phyloP scores from a whole-genome alignment of 768 basidiomycete species.

The Harrya chromipes region DNA sequence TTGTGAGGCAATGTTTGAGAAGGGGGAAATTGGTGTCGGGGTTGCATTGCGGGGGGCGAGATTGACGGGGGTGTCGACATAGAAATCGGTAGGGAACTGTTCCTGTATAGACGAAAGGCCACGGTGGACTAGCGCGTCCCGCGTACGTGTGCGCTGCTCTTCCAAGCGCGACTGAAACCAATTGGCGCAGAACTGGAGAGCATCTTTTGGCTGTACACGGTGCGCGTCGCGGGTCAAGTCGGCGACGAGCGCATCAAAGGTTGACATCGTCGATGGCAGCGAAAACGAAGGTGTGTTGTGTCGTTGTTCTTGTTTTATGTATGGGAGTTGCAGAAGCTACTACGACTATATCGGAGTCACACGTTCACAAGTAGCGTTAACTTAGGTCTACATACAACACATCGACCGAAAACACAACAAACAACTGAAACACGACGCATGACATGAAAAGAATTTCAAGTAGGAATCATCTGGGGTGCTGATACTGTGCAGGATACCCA shows the following conservation, averaged over 20 bases:
- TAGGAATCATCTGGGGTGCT: conserved; percentile 27
- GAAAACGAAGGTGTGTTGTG: not conserved
- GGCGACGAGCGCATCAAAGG: conserved; percentile 76
- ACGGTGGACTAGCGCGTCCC: conserved; percentile 55
- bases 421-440: conserved; percentile 1
- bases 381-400: not conserved
- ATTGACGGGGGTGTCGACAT: conserved; percentile 47
- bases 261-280: conserved; percentile 44
- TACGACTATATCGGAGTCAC: conserved; percentile 9
- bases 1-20: conserved; percentile 45
- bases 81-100: conserved; percentile 56
- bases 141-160: conserved; percentile 73
- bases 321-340: conserved; percentile 2
- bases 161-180: conserved; percentile 92
- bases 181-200: conserved; percentile 88
- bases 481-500: conserved; percentile 32
- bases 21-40: conserved; percentile 51
- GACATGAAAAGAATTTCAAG: not conserved
- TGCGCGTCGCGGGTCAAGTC: conserved; percentile 86
- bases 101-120: conserved; percentile 47
- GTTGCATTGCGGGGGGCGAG: conserved; percentile 31
- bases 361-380: conserved; percentile 20
- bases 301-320: conserved; percentile 7
- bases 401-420: conserved; percentile 13
- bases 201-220: conserved; percentile 85